Evolutionary conservation across 495 filamentous ascomycete species (phyloP).

Genomic region (Penicillium psychrofluorescens): DNA sequence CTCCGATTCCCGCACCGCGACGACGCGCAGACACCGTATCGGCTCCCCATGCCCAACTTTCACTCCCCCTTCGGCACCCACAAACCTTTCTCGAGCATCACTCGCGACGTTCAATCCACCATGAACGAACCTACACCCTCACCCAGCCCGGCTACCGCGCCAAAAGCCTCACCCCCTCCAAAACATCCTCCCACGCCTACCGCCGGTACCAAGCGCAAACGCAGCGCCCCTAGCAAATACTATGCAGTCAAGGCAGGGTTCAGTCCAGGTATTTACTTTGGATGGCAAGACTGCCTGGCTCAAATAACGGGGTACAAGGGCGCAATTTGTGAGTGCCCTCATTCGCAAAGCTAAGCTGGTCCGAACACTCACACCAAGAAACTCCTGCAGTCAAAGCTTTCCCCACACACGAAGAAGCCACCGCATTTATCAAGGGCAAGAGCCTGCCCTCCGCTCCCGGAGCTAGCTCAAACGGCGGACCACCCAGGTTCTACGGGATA

Average conservation of each 20-base stretch:
- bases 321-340: slow-evolving; percentile 60
- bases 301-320: slow-evolving; percentile 83
- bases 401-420: slow-evolving; percentile 64
- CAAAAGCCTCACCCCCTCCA: slow-evolving; percentile 20
- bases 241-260: slow-evolving; percentile 79
- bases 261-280: slow-evolving; percentile 79
- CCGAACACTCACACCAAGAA: slow-evolving; percentile 4
- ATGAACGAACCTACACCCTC: slow-evolving; percentile 35
- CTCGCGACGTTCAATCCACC: not conserved
- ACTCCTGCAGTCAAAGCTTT: slow-evolving; percentile 71
- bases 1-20: slow-evolving; percentile 5
- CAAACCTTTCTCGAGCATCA: not conserved
- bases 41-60: slow-evolving; percentile 3
- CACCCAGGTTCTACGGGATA: slow-evolving; percentile 70
- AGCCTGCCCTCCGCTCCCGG: slow-evolving; percentile 20
- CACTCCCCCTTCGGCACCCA: not conserved
- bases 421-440: slow-evolving; percentile 63
- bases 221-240: slow-evolving; percentile 57
- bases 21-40: no score
- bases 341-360: not conserved
- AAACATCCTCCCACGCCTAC: slow-evolving; percentile 30
- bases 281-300: slow-evolving; percentile 71
- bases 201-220: slow-evolving; percentile 59
- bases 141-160: slow-evolving; percentile 26
- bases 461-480: slow-evolving; percentile 4